These are phyloP conservation scores for Rubia tinctorum DNA, from an alignment of 305 asterid genomes.

Conservation along the genomic window DNA sequence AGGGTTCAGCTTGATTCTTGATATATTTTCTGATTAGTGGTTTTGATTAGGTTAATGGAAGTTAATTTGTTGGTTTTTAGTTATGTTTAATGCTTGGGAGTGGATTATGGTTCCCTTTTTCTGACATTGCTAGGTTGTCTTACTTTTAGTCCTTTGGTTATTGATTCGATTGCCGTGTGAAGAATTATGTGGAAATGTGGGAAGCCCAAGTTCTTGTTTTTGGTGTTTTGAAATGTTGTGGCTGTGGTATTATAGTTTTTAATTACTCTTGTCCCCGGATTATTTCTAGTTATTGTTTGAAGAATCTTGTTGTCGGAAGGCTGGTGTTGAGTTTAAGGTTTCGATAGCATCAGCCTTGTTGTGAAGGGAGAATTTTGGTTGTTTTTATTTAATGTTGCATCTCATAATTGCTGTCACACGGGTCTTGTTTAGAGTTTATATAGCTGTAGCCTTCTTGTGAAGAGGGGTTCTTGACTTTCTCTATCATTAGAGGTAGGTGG, in stretches of 20 bases:
- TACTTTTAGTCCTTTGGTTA: background rate
- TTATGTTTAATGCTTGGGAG: background rate
- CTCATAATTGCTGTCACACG: background rate
- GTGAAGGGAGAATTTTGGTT: background rate
- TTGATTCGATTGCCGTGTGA: background rate
- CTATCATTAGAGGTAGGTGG: background rate
- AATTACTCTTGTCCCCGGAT: background rate
- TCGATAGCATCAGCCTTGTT: background rate
- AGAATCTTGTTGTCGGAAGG: background rate
- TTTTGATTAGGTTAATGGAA: background rate
- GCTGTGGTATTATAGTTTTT: background rate
- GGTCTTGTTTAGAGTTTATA: background rate
- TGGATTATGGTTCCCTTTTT: background rate
- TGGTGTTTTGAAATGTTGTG: background rate
- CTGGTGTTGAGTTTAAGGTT: background rate
- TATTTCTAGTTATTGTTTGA: background rate
- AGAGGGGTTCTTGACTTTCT: background rate
- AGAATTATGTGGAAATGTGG: background rate
- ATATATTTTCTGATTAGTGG: background rate
- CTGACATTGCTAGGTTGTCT: background rate
- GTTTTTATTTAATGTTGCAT: background rate
- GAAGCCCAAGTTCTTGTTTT: conserved; percentile 2
- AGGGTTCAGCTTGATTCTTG: background rate
- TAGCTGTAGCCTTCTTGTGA: background rate
- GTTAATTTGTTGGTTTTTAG: background rate